These are phyloP conservation scores for Isabelozyma pseudorhagii DNA, from an alignment of 805 yeast genomes.

Conservation along the genomic window DNA sequence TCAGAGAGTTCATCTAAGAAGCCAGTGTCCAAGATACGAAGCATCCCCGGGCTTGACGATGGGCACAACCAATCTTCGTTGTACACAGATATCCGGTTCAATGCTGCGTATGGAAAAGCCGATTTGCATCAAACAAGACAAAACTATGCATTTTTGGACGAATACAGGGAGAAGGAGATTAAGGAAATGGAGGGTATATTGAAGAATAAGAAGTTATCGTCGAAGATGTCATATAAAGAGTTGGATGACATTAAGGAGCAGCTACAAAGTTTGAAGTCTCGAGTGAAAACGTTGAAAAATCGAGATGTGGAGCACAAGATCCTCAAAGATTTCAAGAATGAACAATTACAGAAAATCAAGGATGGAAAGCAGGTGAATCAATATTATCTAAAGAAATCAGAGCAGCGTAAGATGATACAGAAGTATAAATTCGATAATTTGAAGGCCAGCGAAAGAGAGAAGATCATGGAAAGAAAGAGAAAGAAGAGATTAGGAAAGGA, in stretches of 20 bases:
- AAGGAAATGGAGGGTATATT: conserved; percentile 53
- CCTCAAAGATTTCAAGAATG: conserved; percentile 53
- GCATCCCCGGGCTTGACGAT: conserved; percentile 63
- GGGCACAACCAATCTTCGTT: conserved; percentile 38
- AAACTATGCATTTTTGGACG: conserved; percentile 82
- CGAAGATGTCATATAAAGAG: conserved; percentile 42
- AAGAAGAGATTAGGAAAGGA: conserved; percentile 83
- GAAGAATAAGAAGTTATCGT: conserved; percentile 49
- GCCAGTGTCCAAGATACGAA: conserved; percentile 67
- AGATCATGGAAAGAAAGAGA: conserved; percentile 83
- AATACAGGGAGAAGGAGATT: conserved; percentile 76
- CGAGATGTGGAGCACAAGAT: conserved; percentile 73
- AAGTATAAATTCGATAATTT: conserved; percentile 74
- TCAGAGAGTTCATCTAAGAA: conserved; percentile 70
- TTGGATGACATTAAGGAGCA: conserved; percentile 50
- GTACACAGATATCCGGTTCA: conserved; percentile 85
- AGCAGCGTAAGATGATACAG: conserved; percentile 69
- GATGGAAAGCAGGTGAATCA: conserved; percentile 48
- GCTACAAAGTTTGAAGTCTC: conserved; percentile 63
- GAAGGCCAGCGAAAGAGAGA: conserved; percentile 71
- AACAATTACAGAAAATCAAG: conserved; percentile 45
- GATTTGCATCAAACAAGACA: conserved; percentile 64
- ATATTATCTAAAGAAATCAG: conserved; percentile 64
- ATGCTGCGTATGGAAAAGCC: conserved; percentile 83
- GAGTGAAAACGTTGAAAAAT: conserved; percentile 64